A percentile compares a stretch with the other conserved stretches of the same genome.
phyloP scores from a whole-genome alignment of 2,329 filamentous ascomycete species.

The Trichoderma guizhouense region DNA sequence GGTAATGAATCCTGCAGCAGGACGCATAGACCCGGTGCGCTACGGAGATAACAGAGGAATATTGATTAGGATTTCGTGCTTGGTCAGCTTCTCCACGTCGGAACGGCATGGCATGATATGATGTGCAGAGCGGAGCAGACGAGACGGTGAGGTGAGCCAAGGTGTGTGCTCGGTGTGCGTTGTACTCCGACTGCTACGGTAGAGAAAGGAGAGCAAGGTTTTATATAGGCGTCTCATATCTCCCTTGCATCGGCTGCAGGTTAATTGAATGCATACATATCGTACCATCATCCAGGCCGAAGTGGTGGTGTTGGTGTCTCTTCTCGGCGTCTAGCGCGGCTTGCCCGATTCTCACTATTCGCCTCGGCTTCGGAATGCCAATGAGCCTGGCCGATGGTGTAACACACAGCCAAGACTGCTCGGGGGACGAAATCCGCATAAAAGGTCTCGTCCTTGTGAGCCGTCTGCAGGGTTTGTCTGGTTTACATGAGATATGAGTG shows the following conservation, averaged over 20 bases:
- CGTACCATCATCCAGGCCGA: neutral
- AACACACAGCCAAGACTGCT: neutral
- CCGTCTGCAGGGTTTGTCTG: neutral
- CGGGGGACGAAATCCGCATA: neutral
- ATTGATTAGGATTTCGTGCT: neutral
- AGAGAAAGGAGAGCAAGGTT: neutral
- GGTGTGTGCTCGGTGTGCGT: neutral
- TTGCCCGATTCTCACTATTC: neutral
- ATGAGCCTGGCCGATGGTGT: neutral
- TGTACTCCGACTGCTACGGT: neutral
- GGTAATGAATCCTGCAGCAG: neutral
- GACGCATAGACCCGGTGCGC: neutral
- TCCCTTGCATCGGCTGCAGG: neutral
- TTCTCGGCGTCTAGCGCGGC: neutral
- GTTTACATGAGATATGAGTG: neutral
- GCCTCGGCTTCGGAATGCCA: neutral
- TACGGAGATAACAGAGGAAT: neutral
- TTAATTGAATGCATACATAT: neutral
- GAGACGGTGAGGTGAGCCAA: neutral
- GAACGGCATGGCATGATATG: neutral
- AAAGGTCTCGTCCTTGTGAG: neutral
- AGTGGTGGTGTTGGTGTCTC: neutral
- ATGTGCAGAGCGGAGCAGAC: neutral
- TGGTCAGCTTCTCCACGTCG: neutral
- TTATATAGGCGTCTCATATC: neutral